phyloP scores from a whole-genome alignment of 202 grass and related monocot genomes.

The Musa balbisiana region DNA sequence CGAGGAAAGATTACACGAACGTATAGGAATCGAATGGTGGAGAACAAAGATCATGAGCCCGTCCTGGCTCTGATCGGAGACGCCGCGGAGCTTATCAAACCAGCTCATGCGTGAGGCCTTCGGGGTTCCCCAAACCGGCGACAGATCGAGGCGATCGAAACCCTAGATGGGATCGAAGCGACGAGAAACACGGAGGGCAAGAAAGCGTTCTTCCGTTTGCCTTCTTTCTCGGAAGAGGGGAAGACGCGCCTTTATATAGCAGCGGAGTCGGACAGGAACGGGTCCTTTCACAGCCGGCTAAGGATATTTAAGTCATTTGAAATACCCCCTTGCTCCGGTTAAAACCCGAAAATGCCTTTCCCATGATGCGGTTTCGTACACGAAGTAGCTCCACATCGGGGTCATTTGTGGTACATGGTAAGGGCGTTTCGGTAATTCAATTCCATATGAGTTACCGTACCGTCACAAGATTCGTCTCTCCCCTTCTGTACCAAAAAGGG shows the following conservation, averaged over 20 bases:
- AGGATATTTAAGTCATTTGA: neutral
- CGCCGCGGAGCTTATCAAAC: conserved; percentile 49
- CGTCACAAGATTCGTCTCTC: no score
- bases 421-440: no score
- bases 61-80: conserved; percentile 58
- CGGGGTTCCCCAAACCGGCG: conserved; percentile 31
- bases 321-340: neutral
- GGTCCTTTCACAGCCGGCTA: no score
- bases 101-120: conserved; percentile 74
- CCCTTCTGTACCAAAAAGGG: no score
- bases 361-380: no score
- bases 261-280: neutral
- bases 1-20: conserved; percentile 34
- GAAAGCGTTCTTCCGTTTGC: neutral
- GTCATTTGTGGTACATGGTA: no score
- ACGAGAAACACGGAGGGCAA: neutral
- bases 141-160: neutral
- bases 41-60: conserved; percentile 96
- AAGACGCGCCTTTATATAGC: neutral
- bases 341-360: no score
- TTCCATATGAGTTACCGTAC: no score
- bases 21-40: conserved; percentile 97
- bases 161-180: neutral
- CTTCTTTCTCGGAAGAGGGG: neutral
- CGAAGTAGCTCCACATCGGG: no score